Base-by-base conservation (phyloP, 2,329 filamentous ascomycete genomes). In the Calonectria henricotiae region DNA sequence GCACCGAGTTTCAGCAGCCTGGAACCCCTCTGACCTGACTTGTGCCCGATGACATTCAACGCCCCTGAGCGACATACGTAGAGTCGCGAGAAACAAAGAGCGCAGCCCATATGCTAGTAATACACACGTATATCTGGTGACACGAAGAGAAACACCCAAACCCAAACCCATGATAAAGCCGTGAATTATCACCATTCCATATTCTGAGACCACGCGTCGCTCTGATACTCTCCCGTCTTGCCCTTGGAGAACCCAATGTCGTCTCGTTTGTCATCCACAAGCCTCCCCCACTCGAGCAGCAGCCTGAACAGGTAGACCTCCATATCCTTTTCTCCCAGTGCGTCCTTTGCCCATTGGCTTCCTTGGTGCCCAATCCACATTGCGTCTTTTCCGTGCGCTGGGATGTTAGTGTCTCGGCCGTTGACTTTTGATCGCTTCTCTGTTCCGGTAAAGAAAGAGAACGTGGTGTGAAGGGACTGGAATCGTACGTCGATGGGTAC, bases 291-390 rank as follows among this genome's bases (percentile, higher is more conserved):
- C 83, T 96, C 94, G 23, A 96, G 82, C 75, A 96, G 82, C 70
- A 96, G 79, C 55, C 94, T 85, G 78, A 95, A 96, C 76, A 96
- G 86, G 77, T 96, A 96, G 11, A 94, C 88, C 80, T 95, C 92
- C 89, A 93, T 93, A 77, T 96, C 94, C 79, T 92, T 91, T 76
- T 88, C 89, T 69, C 91, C 84, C 20, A 95, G 75, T 13, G 89
- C 91, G 78, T 86, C 85, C 7, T 84, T 83, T 2, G 89, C 90
- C 93, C 93, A 94, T 68, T 87, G 86, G 62, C 86, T 85, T 1
- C 93, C 92, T 72, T 90, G 83, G 67, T 89, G 86, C 4, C 92
- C 90, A 75, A 95, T 94, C 86, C 88, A 89, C 78, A 86, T 83
- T 9, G 86, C 91, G 72, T 93, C 89, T 12, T 84, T 71, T 35